Evolutionary conservation across 73 alveolate species (phyloP), one percentile per base, ranked within the genome.

Genomic region (Symbiodinium natans): DNA sequence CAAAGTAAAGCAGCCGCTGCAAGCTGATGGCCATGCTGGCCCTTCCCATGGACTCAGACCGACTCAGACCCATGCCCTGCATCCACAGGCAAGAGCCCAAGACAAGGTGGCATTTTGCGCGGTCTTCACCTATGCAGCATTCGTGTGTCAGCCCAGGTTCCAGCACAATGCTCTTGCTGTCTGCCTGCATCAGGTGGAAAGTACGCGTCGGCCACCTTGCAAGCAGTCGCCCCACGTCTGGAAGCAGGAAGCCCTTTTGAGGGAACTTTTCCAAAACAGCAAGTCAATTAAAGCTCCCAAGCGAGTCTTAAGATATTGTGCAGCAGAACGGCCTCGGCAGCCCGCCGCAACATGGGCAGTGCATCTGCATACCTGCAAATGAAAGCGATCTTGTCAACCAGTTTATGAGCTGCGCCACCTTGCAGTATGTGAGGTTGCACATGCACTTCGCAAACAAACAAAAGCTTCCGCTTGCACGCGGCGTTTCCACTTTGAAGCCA

Each of bases 151-250:
- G 63, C 8, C 17, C 63, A 48, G 17, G 63, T 48, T 8, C 8
- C 63, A 8, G 63, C 39, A 23, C 11, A 31, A n/a, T 63, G 34
- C 75, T 6, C 17, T 19, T 5, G 36, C 29, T 25, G 27, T 5
- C 41, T n/a, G 83, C 97, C 97, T 90, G 97, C 97, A 31, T 90
- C 97, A 6, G 97, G 87, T 36, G 97, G 97, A 71, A 90, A 90
- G 88, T 90, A 90, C 15, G 97, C 97, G 36, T 90, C 97, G 7
- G 97, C 97, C 87, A 90, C 97, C 97, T 90, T 84, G 36, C 33
- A 39, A 25, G 29, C 34, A 6, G 27, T 25, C 9, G 40, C 15
- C 39, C 23, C 90, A 82, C n/a, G n/a, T n/a, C n/a, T n/a, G n/a
- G n/a, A n/a, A n/a, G n/a, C n/a, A n/a, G n/a, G n/a, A n/a, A n/a